Conservation (phyloP, 352 stramenopile genomes). For the Phytophthora sp. region DNA sequence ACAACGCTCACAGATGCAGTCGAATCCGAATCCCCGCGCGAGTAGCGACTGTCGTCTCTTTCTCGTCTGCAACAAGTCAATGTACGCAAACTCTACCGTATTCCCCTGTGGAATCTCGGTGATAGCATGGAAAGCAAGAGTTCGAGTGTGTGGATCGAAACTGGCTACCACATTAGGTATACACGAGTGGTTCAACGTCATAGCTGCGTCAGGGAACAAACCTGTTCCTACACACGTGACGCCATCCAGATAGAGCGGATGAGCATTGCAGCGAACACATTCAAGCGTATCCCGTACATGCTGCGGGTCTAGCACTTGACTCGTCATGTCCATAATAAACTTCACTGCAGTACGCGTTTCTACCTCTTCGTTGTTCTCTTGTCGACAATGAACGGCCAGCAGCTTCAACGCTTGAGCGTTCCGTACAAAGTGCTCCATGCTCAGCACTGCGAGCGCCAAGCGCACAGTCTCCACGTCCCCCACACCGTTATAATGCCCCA, state of each 20-base stretch:
- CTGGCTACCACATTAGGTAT: slow-evolving; percentile 59
- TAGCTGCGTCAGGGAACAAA: slow-evolving; percentile 72
- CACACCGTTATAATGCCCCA: background rate
- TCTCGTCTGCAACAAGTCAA: slow-evolving; percentile 55
- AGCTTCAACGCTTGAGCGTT: slow-evolving; percentile 38
- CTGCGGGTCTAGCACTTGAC: slow-evolving; percentile 10
- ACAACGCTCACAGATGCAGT: slow-evolving; percentile 56
- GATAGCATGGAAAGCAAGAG: slow-evolving; percentile 58
- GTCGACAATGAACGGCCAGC: slow-evolving; percentile 27
- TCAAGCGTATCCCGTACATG: slow-evolving; percentile 48
- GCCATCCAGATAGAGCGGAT: slow-evolving; percentile 57
- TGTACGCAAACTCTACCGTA: slow-evolving; percentile 61
- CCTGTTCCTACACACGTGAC: slow-evolving; percentile 49
- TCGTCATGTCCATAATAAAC: slow-evolving; percentile 20
- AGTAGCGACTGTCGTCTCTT: slow-evolving; percentile 45
- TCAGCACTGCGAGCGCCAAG: slow-evolving; percentile 57
- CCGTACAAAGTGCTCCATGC: slow-evolving; percentile 58
- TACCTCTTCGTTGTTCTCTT: background rate
- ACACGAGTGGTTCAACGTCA: slow-evolving; percentile 78
- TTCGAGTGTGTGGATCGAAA: slow-evolving; percentile 53
- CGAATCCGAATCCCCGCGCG: slow-evolving; percentile 55
- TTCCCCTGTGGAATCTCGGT: slow-evolving; percentile 32
- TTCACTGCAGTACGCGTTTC: slow-evolving; percentile 4
- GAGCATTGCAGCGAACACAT: slow-evolving; percentile 61
- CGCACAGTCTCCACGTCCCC: slow-evolving; percentile 53